Conservation (phyloP, 495 filamentous ascomycete genomes). For the Aspergillus taichungensis region DNA sequence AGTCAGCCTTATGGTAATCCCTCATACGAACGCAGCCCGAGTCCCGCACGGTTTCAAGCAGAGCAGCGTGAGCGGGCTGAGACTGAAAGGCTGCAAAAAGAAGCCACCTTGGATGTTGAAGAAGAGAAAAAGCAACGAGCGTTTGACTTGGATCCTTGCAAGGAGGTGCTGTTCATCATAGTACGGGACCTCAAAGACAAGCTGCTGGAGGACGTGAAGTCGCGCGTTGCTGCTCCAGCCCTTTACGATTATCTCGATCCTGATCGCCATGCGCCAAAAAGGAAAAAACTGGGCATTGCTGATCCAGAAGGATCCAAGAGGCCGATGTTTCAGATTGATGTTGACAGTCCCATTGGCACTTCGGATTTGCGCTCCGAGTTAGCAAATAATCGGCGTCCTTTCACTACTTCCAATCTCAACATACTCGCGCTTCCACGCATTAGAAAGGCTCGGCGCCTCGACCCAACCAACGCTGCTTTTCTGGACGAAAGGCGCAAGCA, state of each 20-base stretch:
- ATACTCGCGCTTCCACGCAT: slow-evolving; percentile 62
- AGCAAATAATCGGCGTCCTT: slow-evolving; percentile 21
- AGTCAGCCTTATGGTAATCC: slow-evolving; percentile 62
- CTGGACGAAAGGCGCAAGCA: slow-evolving; percentile 66
- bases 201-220: slow-evolving; percentile 76
- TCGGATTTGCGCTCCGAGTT: slow-evolving; percentile 52
- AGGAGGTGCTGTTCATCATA: slow-evolving; percentile 67
- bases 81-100: slow-evolving; percentile 48
- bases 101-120: slow-evolving; percentile 69
- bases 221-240: slow-evolving; percentile 70
- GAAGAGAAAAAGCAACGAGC: slow-evolving; percentile 81
- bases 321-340: slow-evolving; percentile 37
- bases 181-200: slow-evolving; percentile 75
- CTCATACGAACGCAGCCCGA: slow-evolving; percentile 54
- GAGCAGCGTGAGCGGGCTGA: slow-evolving; percentile 50
- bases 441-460: slow-evolving; percentile 52
- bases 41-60: slow-evolving; percentile 40
- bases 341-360: slow-evolving; percentile 50
- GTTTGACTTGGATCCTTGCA: slow-evolving; percentile 75
- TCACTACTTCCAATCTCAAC: slow-evolving; percentile 40
- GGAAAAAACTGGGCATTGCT: slow-evolving; percentile 66
- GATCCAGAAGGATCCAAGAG: slow-evolving; percentile 52
- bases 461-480: slow-evolving; percentile 58
- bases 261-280: slow-evolving; percentile 61
- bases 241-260: slow-evolving; percentile 82